Percentiles rank a stretch among this genome's conserved stretches.
phyloP scores from a whole-genome alignment of 306 rosid species.

The Fragaria ananassa region DNA sequence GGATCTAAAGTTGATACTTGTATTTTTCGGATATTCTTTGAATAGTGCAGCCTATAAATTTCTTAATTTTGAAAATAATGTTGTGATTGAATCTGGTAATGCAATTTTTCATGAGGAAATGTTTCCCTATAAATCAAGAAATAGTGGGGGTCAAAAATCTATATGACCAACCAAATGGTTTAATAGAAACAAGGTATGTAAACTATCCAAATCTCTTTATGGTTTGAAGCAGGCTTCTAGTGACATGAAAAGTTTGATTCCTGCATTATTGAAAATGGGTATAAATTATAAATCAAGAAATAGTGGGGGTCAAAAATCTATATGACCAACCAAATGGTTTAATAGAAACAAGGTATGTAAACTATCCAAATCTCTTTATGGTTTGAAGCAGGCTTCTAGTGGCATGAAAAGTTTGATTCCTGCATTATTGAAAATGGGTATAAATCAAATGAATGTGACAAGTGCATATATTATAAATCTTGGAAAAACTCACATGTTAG shows the following conservation, averaged over 20 bases:
- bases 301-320: too few relatives aligned
- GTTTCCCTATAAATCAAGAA: too few relatives aligned
- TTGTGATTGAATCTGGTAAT: too few relatives aligned
- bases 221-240: neutral
- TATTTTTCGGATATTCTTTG: too few relatives aligned
- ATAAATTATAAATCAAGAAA: too few relatives aligned
- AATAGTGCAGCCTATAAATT: too few relatives aligned
- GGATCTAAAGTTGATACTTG: too few relatives aligned
- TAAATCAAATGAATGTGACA: neutral
- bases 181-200: neutral
- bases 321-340: neutral
- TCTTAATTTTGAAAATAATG: too few relatives aligned
- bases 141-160: too few relatives aligned
- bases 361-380: neutral
- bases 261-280: neutral
- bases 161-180: neutral
- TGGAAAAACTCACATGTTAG: neutral
- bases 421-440: neutral
- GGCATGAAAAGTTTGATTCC: neutral
- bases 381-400: neutral
- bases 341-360: neutral
- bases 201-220: neutral
- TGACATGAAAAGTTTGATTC: conserved; percentile 1
- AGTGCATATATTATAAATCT: neutral
- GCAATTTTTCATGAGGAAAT: too few relatives aligned